phyloP scores from a whole-genome alignment of 495 filamentous ascomycete genomes.

The Lepidopterella palustris region DNA sequence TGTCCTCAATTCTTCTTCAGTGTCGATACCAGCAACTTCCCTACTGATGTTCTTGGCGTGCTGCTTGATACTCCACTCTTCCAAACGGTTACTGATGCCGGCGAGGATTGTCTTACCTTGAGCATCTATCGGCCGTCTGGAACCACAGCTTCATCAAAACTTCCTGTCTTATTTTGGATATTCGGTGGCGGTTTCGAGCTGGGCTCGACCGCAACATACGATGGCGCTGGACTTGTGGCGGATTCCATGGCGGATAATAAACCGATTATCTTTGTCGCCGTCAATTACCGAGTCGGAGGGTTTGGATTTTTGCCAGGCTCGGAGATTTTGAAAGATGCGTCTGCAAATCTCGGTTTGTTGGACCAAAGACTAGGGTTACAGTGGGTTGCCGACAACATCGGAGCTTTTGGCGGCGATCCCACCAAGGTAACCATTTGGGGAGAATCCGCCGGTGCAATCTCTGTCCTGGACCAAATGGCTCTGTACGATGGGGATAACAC shows the following conservation, averaged over 20 bases:
- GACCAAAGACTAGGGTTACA: conserved; percentile 35
- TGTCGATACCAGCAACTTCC: conserved; percentile 38
- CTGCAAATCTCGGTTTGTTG: conserved; percentile 44
- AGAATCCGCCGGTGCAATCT: conserved; percentile 66
- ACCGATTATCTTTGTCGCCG: conserved; percentile 56
- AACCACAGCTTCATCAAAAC: conserved; percentile 46
- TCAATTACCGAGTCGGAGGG: conserved; percentile 56
- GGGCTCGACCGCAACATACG: conserved; percentile 54
- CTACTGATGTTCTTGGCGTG: conserved; percentile 44
- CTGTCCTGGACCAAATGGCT: conserved; percentile 44
- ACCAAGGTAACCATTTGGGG: conserved; percentile 62
- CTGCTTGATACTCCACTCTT: conserved; percentile 54
- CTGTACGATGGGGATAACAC: conserved; percentile 61
- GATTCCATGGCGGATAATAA: conserved; percentile 50
- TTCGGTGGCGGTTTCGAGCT: conserved; percentile 61
- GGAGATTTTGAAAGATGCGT: conserved; percentile 59
- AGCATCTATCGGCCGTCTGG: conserved; percentile 56
- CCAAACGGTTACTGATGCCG: conserved; percentile 35
- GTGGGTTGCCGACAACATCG: conserved; percentile 37
- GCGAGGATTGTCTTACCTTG: conserved; percentile 60
- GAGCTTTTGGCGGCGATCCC: conserved; percentile 36
- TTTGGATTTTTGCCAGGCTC: conserved; percentile 56
- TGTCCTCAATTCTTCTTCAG: conserved; percentile 43
- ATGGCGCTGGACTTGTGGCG: conserved; percentile 48
- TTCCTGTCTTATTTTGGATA: conserved; percentile 66